Base-by-base conservation (phyloP, 2,329 filamentous ascomycete genomes). In the Nannizziopsis arthrosporioides region DNA sequence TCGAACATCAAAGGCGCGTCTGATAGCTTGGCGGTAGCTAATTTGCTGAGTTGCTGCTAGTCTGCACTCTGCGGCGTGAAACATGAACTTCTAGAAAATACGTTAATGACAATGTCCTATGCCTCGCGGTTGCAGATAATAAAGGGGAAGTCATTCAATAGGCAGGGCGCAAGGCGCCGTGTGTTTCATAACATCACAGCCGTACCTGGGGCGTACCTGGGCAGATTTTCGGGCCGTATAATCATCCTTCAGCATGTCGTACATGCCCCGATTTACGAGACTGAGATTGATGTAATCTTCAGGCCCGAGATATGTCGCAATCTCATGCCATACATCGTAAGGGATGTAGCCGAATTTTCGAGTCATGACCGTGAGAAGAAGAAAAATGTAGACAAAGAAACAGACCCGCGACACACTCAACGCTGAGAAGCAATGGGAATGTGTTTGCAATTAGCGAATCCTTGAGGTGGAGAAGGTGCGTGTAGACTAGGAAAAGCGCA, bases 321-420 rank as follows among this genome's bases (percentile, higher is more conserved):
- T 73, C 44, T 75, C 71, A 43, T 75, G 75, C 22, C 83, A 64
- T n/a, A 85, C 68, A 62, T 85, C 82, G 57, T 76, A 80, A 0
- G 82, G 81, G 10, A 85, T 62, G 27, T 57, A 54, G 50, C 73
- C 67, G 38, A 76, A 59, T 45, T 56, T 59, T 37, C 42, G 36
- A 40, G 44, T 8, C 51, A 53, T 53, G 36, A 38, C 34, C 32
- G 31, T 42, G n/a, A 19, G 32, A 34, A 10, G 22, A 17, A 9
- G 30, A 30, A 9, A 12, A 7, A 36, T 5, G 18, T 38, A 31
- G 14, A 39, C 3, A 27, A 44, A 43, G 10, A 44, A 31, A 11
- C 15, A 12, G 15, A 34, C 9, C 19, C 22, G 22, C 22, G 4
- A 27, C 4, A 27, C 22, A 27, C 22, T 27, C 22, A 27, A 27